Evolutionary conservation across 768 basidiomycete species (phyloP).

Genomic region (Termitomyces sp.): DNA sequence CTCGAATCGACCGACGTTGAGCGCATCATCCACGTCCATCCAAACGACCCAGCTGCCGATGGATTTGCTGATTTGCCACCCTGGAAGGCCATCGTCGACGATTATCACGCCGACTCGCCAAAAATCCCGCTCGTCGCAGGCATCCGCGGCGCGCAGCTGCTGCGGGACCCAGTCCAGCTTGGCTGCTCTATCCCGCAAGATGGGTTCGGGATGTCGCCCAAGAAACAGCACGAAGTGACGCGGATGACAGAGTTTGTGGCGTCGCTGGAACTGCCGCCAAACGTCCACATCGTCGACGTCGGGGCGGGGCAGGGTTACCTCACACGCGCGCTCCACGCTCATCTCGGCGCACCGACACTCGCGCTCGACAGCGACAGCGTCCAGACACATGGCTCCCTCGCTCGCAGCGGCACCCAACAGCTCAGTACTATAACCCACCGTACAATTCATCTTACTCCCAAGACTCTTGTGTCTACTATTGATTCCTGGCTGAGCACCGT

Average conservation of each 20-base stretch:
- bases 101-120: conserved; percentile 5
- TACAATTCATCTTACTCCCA: conserved; percentile 48
- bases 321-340: conserved; percentile 40
- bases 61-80: conserved; percentile 18
- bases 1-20: conserved; percentile 8
- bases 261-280: conserved; percentile 24
- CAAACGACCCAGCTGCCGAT: conserved; percentile 28
- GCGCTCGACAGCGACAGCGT: conserved; percentile 59
- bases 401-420: conserved; percentile 14
- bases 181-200: conserved; percentile 11
- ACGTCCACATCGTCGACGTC: conserved; percentile 57
- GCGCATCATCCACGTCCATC: conserved; percentile 38
- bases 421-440: conserved; percentile 53
- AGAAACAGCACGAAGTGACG: conserved; percentile 68
- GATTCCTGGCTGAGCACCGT: conserved; percentile 39
- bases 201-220: conserved; percentile 60
- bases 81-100: conserved; percentile 13
- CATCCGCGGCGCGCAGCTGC: conserved; percentile 19
- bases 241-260: conserved; percentile 42
- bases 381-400: conserved; percentile 51
- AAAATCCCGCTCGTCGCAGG: conserved; percentile 11
- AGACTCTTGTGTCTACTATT: conserved; percentile 38
- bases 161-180: conserved; percentile 18
- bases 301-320: conserved; percentile 73
- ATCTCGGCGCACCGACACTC: conserved; percentile 41